These are phyloP conservation scores for Tulasnella calospora DNA, from an alignment of 768 basidiomycete species.

Conservation along the genomic window DNA sequence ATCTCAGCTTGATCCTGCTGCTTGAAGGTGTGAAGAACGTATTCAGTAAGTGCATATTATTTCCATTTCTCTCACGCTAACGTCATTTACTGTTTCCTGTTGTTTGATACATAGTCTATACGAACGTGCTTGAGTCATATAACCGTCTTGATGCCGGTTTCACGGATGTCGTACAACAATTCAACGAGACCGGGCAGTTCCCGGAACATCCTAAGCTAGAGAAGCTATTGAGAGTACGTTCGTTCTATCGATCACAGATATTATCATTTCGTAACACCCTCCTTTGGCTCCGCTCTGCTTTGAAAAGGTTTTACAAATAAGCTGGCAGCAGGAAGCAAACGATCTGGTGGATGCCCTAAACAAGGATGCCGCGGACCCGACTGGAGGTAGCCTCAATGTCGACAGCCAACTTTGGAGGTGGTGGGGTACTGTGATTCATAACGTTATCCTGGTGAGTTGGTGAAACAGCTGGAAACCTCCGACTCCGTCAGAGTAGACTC, in stretches of 20 bases:
- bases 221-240: not conserved
- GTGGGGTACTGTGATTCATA: not conserved
- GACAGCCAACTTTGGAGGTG: not conserved
- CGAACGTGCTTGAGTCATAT: not conserved
- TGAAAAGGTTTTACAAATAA: not conserved
- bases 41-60: not conserved
- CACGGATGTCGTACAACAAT: not conserved
- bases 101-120: not conserved
- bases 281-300: not conserved
- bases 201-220: not conserved
- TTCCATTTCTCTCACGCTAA: not conserved
- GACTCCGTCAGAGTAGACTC: not conserved
- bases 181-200: not conserved
- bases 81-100: not conserved
- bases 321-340: not conserved
- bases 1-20: not conserved
- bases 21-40: slow-evolving; percentile 4
- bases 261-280: not conserved
- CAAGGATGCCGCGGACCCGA: not conserved
- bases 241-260: not conserved
- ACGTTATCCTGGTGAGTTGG: not conserved
- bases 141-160: not conserved
- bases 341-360: not conserved
- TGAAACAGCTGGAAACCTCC: not conserved
- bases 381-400: not conserved